Evolutionary conservation across 2,329 filamentous ascomycete species (phyloP), one percentile per base, ranked within the genome.

Genomic region (Exophiala phaeomuriformis): DNA sequence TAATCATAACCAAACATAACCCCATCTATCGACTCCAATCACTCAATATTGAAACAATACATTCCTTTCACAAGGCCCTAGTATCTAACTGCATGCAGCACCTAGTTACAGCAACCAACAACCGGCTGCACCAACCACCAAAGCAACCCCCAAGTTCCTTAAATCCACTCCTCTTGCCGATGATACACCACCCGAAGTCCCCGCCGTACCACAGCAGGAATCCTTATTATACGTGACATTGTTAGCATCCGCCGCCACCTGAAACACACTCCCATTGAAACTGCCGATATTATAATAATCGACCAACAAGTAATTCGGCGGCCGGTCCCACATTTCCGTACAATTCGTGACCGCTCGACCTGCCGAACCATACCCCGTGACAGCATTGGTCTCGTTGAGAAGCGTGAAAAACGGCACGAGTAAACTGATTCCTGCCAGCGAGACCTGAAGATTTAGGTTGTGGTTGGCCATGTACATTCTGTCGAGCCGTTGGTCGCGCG

Each of bases 381-480:
- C 77, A 8, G 78, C 81, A 65, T 94, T 94, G 12, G 87, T 91
- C 56, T 78, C 71, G 63, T 88, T 88, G 52, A 91, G 71, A 39
- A 83, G 67, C 3, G 82, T 79, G 0, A 82, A 81, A 53, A 87
- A 86, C 0, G 88, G 88, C 8, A 93, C 83, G 5, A 90, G 72
- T 43, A 93, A 67, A 19, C 77, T 73, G 10, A 78, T 66, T 31
- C 81, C 81, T 2, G 83, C 80, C 35, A 94, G 70, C 49, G 79
- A 78, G 57, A 95, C 79, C 61, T 90, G 78, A 55, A 85, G 78
- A 68, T 95, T 95, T 54, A 95, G 77, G 67, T 96, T 96, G 73
- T 96, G 90, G 70, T 96, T 96, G 64, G 86, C 80, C 65, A 95
- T 77, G 67, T 90, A 94, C 70, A 95, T 76, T 41, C 83, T 78